phyloP scores from a whole-genome alignment of 345 rosid genomes.

The Eucalyptus urophylla region DNA sequence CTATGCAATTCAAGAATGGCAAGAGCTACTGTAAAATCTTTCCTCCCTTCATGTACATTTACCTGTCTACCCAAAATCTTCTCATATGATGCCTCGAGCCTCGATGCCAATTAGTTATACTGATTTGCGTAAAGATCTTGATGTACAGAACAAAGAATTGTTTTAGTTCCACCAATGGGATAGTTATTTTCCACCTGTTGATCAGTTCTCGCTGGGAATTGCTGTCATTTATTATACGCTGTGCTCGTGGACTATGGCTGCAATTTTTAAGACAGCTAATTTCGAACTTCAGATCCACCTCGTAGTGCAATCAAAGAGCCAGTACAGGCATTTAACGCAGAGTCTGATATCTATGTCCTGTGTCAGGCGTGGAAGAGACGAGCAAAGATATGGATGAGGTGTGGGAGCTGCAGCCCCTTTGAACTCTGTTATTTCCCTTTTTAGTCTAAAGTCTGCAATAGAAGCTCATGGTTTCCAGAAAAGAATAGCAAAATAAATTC shows the following conservation, averaged over 20 bases:
- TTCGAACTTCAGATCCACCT: background rate
- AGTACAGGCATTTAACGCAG: background rate
- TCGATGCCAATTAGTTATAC: background rate
- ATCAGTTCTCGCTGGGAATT: background rate
- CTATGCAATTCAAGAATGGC: conserved; percentile 82
- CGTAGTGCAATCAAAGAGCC: background rate
- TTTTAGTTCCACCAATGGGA: background rate
- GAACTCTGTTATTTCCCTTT: background rate
- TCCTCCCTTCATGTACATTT: background rate
- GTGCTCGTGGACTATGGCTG: background rate
- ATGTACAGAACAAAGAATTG: background rate
- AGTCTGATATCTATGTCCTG: background rate
- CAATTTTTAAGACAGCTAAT: background rate
- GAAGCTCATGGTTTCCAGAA: background rate
- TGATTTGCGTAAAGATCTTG: background rate
- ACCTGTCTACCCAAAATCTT: background rate
- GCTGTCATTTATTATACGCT: background rate
- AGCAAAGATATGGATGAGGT: background rate
- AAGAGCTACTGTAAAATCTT: conserved; percentile 29
- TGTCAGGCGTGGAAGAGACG: background rate
- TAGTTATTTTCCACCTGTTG: background rate
- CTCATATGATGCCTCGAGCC: background rate
- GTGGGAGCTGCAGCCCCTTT: background rate
- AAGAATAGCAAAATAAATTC: background rate
- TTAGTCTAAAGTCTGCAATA: background rate